Evolutionary conservation across 1,139 yeast species (phyloP), one percentile per base, ranked within the genome.

Genomic region (Candida neerlandica): DNA sequence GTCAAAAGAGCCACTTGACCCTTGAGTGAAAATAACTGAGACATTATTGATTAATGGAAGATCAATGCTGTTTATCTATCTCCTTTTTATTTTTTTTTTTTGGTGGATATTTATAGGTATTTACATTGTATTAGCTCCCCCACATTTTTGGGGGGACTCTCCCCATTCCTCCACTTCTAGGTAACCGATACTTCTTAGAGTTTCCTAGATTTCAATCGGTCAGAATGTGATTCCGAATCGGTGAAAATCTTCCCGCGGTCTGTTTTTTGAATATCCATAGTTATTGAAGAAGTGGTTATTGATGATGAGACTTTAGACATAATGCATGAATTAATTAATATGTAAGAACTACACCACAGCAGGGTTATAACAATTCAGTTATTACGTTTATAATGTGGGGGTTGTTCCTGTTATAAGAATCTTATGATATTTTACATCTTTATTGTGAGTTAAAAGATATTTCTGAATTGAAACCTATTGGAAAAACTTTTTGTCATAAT

Each of bases 1-100:
- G 74, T 69, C 40, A 69, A 56, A 16, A 69, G 53, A 1, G 73
- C 70, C 32, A 69, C 73, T 53, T 66, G 65, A n/a, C 67, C 67
- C 51, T 66, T 61, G 50, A 69, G 63, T 18, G 71, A 66, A 52
- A 69, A 69, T 44, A 66, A 56, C 12, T 19, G 54, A 32, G 43
- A 49, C 32, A 43, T 44, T 18, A 14, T 48, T 48, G 37, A 33
- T 5, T 14, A 16, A 27, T 34, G 5, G 29, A 12, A 10, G 29
- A 21, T 21, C 6, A 6, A 19, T 21, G 14, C 3, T 15, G 6
- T 27, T 30, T 41, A 27, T 41, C 26, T 14, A 16, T 10, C 12
- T 19, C 10, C 15, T 26, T n/a, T 16, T 40, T 15, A n/a, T n/a
- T 16, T 40, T 15, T 23, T 23, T 27, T 39, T 40, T 26, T 5